Percentiles rank a stretch among this genome's conserved stretches.
phyloP scores from a whole-genome alignment of 2,329 filamentous ascomycete genomes.

The Thielaviopsis populi region DNA sequence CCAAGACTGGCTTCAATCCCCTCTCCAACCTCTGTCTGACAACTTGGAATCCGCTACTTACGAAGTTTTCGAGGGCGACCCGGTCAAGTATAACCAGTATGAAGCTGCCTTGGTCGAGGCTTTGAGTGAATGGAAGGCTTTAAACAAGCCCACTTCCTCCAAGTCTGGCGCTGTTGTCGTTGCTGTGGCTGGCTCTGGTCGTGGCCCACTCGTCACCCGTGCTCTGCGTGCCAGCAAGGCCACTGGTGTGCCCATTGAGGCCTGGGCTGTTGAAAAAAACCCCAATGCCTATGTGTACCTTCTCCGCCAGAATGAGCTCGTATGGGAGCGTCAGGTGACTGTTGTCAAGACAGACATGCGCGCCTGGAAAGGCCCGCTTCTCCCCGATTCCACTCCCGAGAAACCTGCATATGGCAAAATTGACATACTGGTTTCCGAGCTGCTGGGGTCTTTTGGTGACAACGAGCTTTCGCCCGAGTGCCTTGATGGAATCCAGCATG shows the following conservation, averaged over 20 bases:
- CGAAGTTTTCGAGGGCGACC: constrained; percentile 96
- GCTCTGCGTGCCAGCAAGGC: constrained; percentile 65
- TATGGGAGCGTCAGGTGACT: constrained; percentile 69
- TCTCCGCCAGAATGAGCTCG: constrained; percentile 64
- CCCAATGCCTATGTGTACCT: constrained; percentile 93
- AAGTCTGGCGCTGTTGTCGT: constrained; percentile 60
- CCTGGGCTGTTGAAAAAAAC: constrained; percentile 96
- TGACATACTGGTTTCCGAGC: constrained; percentile 86
- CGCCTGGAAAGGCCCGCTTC: constrained; percentile 71
- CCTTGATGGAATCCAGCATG: constrained; percentile 84
- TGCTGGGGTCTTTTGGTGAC: constrained; percentile 89
- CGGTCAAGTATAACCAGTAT: constrained; percentile 95
- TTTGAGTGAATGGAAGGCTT: constrained; percentile 59
- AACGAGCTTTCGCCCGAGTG: constrained; percentile 96
- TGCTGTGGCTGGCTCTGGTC: constrained; percentile 82
- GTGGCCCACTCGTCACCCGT: constrained; percentile 80
- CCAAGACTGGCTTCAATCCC: constrained; percentile 94
- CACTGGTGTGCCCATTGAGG: constrained; percentile 62
- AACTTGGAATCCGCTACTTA: constrained; percentile 96
- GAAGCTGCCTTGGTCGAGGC: constrained; percentile 71
- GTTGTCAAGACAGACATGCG: constrained; percentile 96
- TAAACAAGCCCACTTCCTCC: constrained; percentile 60
- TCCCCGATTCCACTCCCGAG: constrained; percentile 29
- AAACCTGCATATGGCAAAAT: constrained; percentile 48
- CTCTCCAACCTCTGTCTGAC: constrained; percentile 84